A percentile compares a stretch with the other conserved stretches of the same genome.
phyloP scores from a whole-genome alignment of 2,329 filamentous ascomycete species.

The Lachnellula cervina region DNA sequence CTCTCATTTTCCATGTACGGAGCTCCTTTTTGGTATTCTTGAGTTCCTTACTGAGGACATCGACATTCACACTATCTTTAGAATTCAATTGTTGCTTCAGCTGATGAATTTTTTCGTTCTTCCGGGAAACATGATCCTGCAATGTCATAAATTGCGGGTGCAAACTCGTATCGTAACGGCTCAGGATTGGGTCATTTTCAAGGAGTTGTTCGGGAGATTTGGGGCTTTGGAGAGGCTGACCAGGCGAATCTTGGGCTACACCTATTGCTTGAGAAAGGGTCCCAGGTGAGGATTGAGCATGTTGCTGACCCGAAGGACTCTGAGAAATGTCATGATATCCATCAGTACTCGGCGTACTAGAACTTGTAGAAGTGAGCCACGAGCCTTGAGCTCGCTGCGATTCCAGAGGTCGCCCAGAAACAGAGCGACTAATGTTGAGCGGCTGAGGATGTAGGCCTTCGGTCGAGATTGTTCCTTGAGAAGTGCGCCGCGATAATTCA shows the following conservation, averaged over 20 bases:
- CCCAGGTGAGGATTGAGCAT: neutral
- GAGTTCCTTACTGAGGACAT: constrained; percentile 45
- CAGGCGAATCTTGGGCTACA: neutral
- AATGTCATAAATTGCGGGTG: constrained; percentile 47
- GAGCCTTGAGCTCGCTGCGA: too few relatives aligned
- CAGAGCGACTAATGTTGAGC: too few relatives aligned
- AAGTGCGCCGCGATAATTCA: neutral
- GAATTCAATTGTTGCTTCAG: constrained; percentile 44
- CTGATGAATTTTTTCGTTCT: constrained; percentile 42
- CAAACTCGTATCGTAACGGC: constrained; percentile 33
- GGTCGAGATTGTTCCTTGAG: neutral
- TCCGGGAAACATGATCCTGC: constrained; percentile 42
- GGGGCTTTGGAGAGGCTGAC: neutral
- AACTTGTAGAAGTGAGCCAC: too few relatives aligned
- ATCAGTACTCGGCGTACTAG: too few relatives aligned
- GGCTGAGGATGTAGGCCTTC: too few relatives aligned
- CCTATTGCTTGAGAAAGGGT: neutral
- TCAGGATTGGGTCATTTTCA: neutral
- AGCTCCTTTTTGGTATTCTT: constrained; percentile 39
- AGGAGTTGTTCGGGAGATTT: neutral
- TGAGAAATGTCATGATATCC: too few relatives aligned
- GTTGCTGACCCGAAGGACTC: neutral
- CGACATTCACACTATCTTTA: constrained; percentile 39
- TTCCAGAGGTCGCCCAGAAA: too few relatives aligned
- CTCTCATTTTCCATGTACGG: constrained; percentile 49